Base-by-base conservation (phyloP, 2,329 filamentous ascomycete species). In the Epicoccum nigrum region DNA sequence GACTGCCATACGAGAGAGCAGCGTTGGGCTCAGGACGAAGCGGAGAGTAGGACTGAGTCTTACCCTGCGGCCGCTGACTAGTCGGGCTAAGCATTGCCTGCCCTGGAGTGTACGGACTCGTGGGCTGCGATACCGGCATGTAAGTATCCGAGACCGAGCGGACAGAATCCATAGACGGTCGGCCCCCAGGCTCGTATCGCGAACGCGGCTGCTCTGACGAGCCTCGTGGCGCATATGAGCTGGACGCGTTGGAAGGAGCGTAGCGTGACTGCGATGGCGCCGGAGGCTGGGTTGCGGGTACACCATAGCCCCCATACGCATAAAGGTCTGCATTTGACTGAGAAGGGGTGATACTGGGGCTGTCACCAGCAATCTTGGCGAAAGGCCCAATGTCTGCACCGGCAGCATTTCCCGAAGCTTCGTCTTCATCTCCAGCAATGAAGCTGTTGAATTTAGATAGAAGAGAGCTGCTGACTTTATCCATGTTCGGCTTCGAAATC, bases 361-460 rank as follows among this genome's bases (percentile, higher is more conserved):
- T 77, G 25, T 86, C 85, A n/a, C 88, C 85, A 21, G 88, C 81
- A 44, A 97, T 85, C 45, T 88, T 88, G 7, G 89, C 87, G 71
- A 99, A 97, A 1, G 91, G 92, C 0, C 92, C 90, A 16, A 71
- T 75, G 41, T 83, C 82, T 27, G 72, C 79, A 35, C 78, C 78
- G 11, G 83, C 79, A 7, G 79, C 83, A 45, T 81, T 81, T 0
- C 83, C 84, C 8, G 79, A 79, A 27, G 80, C 79, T 43, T 91
- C 88, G 44, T 84, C 84, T 46, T 97, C 93, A 53, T 97, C 93
- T 12, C 94, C 95, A 43, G 89, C 86, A 54, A 99, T 92, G 68
- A 99, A 99, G 66, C 92, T 97, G 75, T 92, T 97, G 76, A 99
- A 97, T 52, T 89, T 91, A 58, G 86, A 92, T 83, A 91, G 92